These are phyloP conservation scores for Galerina marginata DNA, from an alignment of 768 basidiomycete species.

Conservation along the genomic window DNA sequence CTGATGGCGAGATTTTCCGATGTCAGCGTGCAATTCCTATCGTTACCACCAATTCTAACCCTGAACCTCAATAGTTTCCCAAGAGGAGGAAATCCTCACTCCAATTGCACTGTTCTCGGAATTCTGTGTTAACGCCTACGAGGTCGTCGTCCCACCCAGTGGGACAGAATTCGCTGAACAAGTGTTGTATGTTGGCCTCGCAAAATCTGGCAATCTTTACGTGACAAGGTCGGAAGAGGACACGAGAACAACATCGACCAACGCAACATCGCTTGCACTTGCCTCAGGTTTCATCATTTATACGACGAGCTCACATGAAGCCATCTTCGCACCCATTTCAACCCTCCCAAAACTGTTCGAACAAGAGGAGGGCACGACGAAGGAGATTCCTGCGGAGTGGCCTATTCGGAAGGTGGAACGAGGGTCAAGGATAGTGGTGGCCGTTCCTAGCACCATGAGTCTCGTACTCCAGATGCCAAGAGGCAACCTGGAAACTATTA, in stretches of 20 bases:
- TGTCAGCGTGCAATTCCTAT: constrained; percentile 36
- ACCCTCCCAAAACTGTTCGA: constrained; percentile 32
- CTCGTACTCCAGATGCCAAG: constrained; percentile 97
- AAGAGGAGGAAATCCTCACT: constrained; percentile 22
- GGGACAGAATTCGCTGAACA: constrained; percentile 11
- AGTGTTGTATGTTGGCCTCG: constrained; percentile 64
- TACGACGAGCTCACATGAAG: constrained; percentile 84
- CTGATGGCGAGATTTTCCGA: constrained; percentile 52
- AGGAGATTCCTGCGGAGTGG: constrained; percentile 46
- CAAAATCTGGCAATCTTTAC: constrained; percentile 69
- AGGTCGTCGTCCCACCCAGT: constrained; percentile 28
- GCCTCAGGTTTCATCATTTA: constrained; percentile 82
- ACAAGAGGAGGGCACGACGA: constrained; percentile 29
- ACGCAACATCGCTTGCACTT: constrained; percentile 74
- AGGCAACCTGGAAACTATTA: constrained; percentile 95
- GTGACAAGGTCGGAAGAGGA: constrained; percentile 40
- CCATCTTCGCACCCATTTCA: constrained; percentile 69
- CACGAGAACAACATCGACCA: constrained; percentile 47
- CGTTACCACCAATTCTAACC: no score
- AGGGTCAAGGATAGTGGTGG: constrained; percentile 87
- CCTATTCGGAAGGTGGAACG: constrained; percentile 85
- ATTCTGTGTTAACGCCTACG: constrained; percentile 58
- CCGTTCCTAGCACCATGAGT: constrained; percentile 86
- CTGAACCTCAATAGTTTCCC: constrained; percentile 13
- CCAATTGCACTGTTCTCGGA: constrained; percentile 54